phyloP scores from a whole-genome alignment of 495 filamentous ascomycete genomes.

The Aspergillus leporis region DNA sequence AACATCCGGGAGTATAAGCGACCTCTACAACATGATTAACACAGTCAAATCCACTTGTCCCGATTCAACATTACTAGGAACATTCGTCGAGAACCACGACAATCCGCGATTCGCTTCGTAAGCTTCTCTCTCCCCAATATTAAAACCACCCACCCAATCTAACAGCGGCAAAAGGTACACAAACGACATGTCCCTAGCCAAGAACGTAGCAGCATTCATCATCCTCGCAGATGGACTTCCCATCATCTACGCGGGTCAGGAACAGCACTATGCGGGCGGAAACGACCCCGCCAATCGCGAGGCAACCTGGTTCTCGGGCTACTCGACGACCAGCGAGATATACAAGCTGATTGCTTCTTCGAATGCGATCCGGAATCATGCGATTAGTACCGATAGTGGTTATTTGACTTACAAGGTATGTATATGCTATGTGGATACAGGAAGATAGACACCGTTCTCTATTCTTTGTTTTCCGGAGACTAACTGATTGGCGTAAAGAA shows the following conservation, averaged over 20 bases:
- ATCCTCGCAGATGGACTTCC: slow-evolving; percentile 71
- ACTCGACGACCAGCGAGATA: slow-evolving; percentile 5
- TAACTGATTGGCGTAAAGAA: slow-evolving; percentile 23
- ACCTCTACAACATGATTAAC: slow-evolving; percentile 60
- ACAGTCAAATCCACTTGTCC: slow-evolving; percentile 53
- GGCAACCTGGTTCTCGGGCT: slow-evolving; percentile 58
- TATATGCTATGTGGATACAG: too few relatives aligned
- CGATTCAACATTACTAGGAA: slow-evolving; percentile 67
- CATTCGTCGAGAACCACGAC: slow-evolving; percentile 83
- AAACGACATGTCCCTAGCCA: slow-evolving; percentile 52
- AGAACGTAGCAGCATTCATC: slow-evolving; percentile 70
- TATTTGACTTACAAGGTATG: slow-evolving; percentile 19
- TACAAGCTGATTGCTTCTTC: slow-evolving; percentile 15
- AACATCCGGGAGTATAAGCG: slow-evolving; percentile 55
- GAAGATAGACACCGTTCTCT: too few relatives aligned
- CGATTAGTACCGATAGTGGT: slow-evolving; percentile 11
- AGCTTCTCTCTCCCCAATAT: slow-evolving; percentile 2
- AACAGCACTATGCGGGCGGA: slow-evolving; percentile 69
- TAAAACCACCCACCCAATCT: neutral
- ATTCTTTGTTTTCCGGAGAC: too few relatives aligned
- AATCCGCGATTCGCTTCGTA: slow-evolving; percentile 63
- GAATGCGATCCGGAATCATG: slow-evolving; percentile 20
- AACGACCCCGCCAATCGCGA: slow-evolving; percentile 71
- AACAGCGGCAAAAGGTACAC: slow-evolving; percentile 42
- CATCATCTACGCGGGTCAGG: slow-evolving; percentile 70